Conservation (phyloP, 2,329 filamentous ascomycete species). For the Aspergillus unguis region DNA sequence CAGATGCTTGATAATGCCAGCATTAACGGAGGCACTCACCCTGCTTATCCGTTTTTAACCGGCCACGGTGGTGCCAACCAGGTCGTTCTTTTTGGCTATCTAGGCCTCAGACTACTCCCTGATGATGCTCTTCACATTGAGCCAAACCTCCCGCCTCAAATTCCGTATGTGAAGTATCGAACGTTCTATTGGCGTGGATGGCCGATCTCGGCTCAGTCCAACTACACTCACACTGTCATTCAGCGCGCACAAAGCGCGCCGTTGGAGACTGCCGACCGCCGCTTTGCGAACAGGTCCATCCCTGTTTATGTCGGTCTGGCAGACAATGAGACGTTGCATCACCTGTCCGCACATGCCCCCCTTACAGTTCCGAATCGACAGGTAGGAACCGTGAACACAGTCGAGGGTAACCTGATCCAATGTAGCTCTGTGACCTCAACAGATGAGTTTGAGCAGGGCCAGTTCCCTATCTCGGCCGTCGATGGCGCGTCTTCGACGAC, state of each 20-base stretch:
- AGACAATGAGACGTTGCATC: slow-evolving; percentile 42
- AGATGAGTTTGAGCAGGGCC: slow-evolving; percentile 55
- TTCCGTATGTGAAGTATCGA: slow-evolving; percentile 58
- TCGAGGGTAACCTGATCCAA: slow-evolving; percentile 61
- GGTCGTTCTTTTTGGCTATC: slow-evolving; percentile 64
- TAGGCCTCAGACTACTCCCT: slow-evolving; percentile 60
- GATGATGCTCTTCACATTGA: slow-evolving; percentile 60
- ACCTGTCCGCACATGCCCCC: slow-evolving; percentile 48
- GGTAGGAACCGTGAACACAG: slow-evolving; percentile 53
- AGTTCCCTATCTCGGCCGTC: slow-evolving; percentile 65
- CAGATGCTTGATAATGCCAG: slow-evolving; percentile 61
- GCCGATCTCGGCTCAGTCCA: slow-evolving; percentile 59
- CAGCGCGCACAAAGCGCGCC: slow-evolving; percentile 47
- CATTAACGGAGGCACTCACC: slow-evolving; percentile 63
- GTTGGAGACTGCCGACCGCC: slow-evolving; percentile 52
- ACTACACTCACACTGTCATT: slow-evolving; percentile 63
- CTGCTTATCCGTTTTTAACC: slow-evolving; percentile 68
- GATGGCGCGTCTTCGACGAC: slow-evolving; percentile 65
- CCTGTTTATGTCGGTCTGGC: slow-evolving; percentile 56
- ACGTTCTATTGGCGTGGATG: slow-evolving; percentile 66
- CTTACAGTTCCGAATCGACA: slow-evolving; percentile 59
- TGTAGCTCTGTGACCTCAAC: slow-evolving; percentile 55
- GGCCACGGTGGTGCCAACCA: slow-evolving; percentile 68
- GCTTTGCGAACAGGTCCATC: slow-evolving; percentile 54
- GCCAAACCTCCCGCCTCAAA: slow-evolving; percentile 64